Conservation (phyloP, 768 basidiomycete genomes). For the Suillus subaureus region DNA sequence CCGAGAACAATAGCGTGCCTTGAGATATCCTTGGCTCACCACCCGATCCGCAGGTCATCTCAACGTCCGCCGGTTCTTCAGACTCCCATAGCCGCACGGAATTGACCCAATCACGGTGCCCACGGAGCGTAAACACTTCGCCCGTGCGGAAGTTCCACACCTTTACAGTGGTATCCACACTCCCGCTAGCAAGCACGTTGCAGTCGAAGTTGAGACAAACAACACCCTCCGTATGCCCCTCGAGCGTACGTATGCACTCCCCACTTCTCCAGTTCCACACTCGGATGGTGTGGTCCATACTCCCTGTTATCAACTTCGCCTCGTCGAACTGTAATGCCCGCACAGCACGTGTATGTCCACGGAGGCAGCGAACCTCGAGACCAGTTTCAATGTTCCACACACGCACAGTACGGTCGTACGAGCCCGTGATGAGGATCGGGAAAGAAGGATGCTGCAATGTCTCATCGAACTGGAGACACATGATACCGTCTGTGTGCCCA, state of each 20-base stretch:
- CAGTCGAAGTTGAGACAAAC: constrained; percentile 90
- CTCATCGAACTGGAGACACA: constrained; percentile 96
- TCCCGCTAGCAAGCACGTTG: constrained; percentile 90
- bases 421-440: constrained; percentile 96
- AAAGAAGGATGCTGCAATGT: constrained; percentile 80
- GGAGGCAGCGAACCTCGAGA: constrained; percentile 75
- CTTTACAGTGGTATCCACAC: constrained; percentile 92
- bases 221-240: constrained; percentile 90
- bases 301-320: constrained; percentile 91
- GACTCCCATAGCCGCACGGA: constrained; percentile 91
- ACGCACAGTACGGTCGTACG: constrained; percentile 91
- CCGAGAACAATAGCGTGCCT: constrained; percentile 97
- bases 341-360: constrained; percentile 91
- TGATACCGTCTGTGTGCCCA: constrained; percentile 94
- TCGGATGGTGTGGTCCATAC: constrained; percentile 93
- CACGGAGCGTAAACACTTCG: constrained; percentile 88
- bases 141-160: constrained; percentile 94
- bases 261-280: constrained; percentile 97
- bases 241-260: constrained; percentile 82
- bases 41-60: constrained; percentile 30
- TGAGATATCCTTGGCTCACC: constrained; percentile 57
- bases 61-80: constrained; percentile 11
- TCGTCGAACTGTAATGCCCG: constrained; percentile 95
- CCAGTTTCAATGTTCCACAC: constrained; percentile 98
- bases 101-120: constrained; percentile 97